These are phyloP conservation scores for Blastobotrys elegans DNA, from an alignment of 1,139 yeast species.

Conservation along the genomic window DNA sequence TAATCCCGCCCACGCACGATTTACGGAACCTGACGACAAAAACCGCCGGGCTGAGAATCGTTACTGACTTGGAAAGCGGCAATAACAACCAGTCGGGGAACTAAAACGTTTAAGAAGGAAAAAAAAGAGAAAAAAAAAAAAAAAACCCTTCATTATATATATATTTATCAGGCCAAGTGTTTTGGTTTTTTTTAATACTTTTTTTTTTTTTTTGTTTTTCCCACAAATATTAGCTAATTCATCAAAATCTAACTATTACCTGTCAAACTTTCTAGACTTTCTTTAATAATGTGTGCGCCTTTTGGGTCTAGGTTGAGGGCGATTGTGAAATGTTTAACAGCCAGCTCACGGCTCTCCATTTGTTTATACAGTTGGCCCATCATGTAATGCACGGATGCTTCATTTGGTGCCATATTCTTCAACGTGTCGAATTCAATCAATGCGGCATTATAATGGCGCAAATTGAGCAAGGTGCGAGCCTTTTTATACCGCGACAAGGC, in stretches of 20 bases:
- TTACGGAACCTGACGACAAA: constrained; percentile 26
- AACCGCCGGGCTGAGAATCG: constrained; percentile 27
- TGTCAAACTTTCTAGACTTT: constrained; percentile 53
- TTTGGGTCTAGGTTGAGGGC: constrained; percentile 93
- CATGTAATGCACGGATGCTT: constrained; percentile 86
- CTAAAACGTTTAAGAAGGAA: too few relatives aligned
- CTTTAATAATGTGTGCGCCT: constrained; percentile 81
- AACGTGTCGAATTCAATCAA: constrained; percentile 68
- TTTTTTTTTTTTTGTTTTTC: constrained; percentile 5
- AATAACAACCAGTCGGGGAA: too few relatives aligned
- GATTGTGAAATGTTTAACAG: constrained; percentile 80
- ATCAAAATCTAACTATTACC: neutral
- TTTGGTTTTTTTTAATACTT: too few relatives aligned
- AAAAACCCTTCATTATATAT: constrained; percentile 1
- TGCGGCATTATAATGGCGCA: constrained; percentile 70
- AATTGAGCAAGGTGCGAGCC: constrained; percentile 72
- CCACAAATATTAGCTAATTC: too few relatives aligned
- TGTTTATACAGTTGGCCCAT: constrained; percentile 83
- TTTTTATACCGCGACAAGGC: constrained; percentile 86
- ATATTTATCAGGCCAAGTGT: too few relatives aligned
- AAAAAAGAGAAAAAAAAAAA: too few relatives aligned
- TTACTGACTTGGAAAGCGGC: constrained; percentile 24
- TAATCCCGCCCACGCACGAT: constrained; percentile 14
- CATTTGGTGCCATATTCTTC: constrained; percentile 80
- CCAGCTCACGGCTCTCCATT: constrained; percentile 67